These are phyloP conservation scores for Chrysosporium queenslandicum DNA, from an alignment of 2,329 filamentous ascomycete genomes.

Conservation along the genomic window DNA sequence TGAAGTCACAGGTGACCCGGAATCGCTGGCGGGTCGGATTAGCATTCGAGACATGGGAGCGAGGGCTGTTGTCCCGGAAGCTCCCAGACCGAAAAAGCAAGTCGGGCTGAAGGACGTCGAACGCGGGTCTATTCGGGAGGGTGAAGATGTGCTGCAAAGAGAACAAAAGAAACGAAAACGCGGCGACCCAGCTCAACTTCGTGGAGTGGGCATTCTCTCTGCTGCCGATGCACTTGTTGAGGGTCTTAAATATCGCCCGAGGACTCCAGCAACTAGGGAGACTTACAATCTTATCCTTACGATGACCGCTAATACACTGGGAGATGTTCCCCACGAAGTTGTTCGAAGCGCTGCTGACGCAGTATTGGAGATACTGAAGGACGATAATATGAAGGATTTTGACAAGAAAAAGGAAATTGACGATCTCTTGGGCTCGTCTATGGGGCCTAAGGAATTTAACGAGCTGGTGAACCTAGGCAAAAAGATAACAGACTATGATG, in stretches of 20 bases:
- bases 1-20: slow-evolving; percentile 92
- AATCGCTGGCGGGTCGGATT: slow-evolving; percentile 89
- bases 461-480: slow-evolving; percentile 93
- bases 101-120: slow-evolving; percentile 59
- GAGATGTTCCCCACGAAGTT: slow-evolving; percentile 85
- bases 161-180: slow-evolving; percentile 80
- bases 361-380: slow-evolving; percentile 81
- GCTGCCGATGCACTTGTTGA: slow-evolving; percentile 80
- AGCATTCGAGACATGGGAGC: slow-evolving; percentile 92
- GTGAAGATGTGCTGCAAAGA: slow-evolving; percentile 69
- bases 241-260: slow-evolving; percentile 80
- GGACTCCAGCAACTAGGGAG: slow-evolving; percentile 80
- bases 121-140: slow-evolving; percentile 65
- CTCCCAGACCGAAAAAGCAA: slow-evolving; percentile 69
- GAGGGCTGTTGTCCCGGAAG: slow-evolving; percentile 66
- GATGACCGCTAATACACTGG: slow-evolving; percentile 75
- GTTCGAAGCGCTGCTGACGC: slow-evolving; percentile 90
- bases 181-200: slow-evolving; percentile 58
- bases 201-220: slow-evolving; percentile 68
- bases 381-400: slow-evolving; percentile 90
- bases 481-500: slow-evolving; percentile 97
- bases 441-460: slow-evolving; percentile 88
- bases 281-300: slow-evolving; percentile 93
- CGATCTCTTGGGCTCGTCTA: slow-evolving; percentile 72
- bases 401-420: slow-evolving; percentile 98